Evolutionary conservation across 192 early-diverging fungal genomes (phyloP).

Genomic region (Coemansia sp.): DNA sequence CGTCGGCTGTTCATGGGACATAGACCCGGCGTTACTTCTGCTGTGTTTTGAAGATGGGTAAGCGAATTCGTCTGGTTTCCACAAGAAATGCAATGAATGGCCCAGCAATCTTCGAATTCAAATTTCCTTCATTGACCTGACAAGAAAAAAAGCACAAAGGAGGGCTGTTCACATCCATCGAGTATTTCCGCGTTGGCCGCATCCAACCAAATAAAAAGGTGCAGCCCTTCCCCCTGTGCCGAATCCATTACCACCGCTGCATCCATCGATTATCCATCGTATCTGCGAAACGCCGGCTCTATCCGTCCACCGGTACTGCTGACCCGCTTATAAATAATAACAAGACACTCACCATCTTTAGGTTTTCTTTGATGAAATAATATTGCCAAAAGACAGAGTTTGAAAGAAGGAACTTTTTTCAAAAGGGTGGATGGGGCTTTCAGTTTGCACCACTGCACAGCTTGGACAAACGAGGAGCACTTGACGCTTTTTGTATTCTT

Average conservation of each 20-base stretch:
- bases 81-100: background rate
- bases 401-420: slow-evolving; percentile 27
- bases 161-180: slow-evolving; percentile 4
- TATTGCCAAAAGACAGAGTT: slow-evolving; percentile 25
- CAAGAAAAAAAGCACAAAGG: background rate
- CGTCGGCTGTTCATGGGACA: too few relatives aligned
- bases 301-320: background rate
- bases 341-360: slow-evolving; percentile 32
- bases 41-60: background rate
- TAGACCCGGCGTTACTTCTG: too few relatives aligned
- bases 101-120: background rate
- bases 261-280: background rate
- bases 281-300: background rate
- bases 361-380: slow-evolving; percentile 15
- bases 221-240: background rate
- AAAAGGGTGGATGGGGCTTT: background rate
- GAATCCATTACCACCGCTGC: slow-evolving; percentile 2
- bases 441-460: background rate
- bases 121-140: background rate
- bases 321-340: background rate
- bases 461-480: background rate
- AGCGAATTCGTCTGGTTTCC: background rate
- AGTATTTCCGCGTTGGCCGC: background rate
- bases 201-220: slow-evolving; percentile 8
- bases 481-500: background rate